Base-by-base conservation (phyloP, 2,329 filamentous ascomycete genomes). In the Myriangium duriaei region DNA sequence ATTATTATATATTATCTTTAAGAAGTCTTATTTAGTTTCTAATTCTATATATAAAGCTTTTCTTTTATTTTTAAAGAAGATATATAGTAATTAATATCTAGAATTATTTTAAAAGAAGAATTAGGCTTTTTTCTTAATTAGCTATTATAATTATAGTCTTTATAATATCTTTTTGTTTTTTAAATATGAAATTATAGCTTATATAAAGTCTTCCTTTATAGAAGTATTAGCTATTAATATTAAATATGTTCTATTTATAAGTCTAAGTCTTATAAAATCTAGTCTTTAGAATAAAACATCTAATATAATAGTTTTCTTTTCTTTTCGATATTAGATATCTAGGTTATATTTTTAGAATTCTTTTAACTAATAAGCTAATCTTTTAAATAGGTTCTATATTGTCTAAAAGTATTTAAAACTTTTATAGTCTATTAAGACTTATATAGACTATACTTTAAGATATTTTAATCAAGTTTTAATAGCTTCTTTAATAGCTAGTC, bases 111-210 rank as follows among this genome's bases (percentile, higher is more conserved):
- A n/a, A n/a, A n/a, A n/a, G n/a, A n/a, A n/a, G n/a, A n/a, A n/a
- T n/a, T n/a, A n/a, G n/a, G n/a, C n/a, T n/a, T n/a, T n/a, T n/a
- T n/a, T n/a, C n/a, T n/a, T n/a, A n/a, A n/a, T n/a, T n/a, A n/a
- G n/a, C n/a, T n/a, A n/a, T n/a, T 35, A 46, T n/a, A 34, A 44
- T 29, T 35, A 11, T n/a, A 33, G 32, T 14, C 14, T 45, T 34
- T 45, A 43, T 1, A 47, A 10, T 10, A 13, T 40, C 0, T 35
- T 37, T 34, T 36, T 37, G 33, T 45, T 18, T 31, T 16, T 19
- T 3, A 4, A 14, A 34, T 40, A 12, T 34, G 34, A 3, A 19
- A 16, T 10, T 15, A 24, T 15, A 40, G 24, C 17, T n/a, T 13
- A 34, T 40, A 10, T 16, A 31, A 17, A 21, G 32, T 14, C 18